Evolutionary conservation across 345 rosid genomes (phyloP), one percentile per base, ranked within the genome.

Genomic region (Linum trigynum): DNA sequence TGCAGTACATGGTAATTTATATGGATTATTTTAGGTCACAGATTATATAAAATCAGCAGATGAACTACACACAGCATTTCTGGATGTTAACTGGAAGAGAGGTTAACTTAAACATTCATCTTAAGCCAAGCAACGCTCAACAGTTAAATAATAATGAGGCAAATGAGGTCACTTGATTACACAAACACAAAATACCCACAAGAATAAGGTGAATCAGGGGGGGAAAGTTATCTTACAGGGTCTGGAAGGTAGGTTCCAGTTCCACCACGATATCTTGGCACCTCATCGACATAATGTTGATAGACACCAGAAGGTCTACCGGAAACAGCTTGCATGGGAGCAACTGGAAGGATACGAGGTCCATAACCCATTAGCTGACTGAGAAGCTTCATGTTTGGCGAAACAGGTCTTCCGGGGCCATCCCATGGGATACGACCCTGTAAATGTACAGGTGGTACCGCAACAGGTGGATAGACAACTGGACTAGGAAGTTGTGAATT

Each of bases 211-310:
- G 45, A 41, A 4, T 41, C n/a, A n/a, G n/a, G n/a, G n/a, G n/a
- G n/a, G 45, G 45, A 41, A 41, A 41, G 3, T 3, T 48, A 60
- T 48, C 69, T 63, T 56, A 74, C 77, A 45, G 73, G 73, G 56
- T 61, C 65, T 23, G 77, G 73, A 63, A 74, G 67, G 57, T 64
- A 73, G 14, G 72, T 68, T 39, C 70, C 73, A 9, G 69, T 64
- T 15, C 76, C 72, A 59, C 40, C 42, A 37, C 66, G 69, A 56
- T 68, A 69, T 64, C 65, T 59, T 7, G 69, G 69, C 41, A 55
- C 42, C 55, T 68, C 66, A 55, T 68, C 66, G 43, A 17, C 62
- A 45, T 56, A 62, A 5, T 40, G 65, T 45, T 68, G 69, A 56
- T 68, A 64, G 60, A 62, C 51, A 61, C 50, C 69, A 10, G 36